Percentiles rank a stretch among this genome's conserved stretches.
phyloP scores from a whole-genome alignment of 805 yeast species.

The Sporopachydermia quercuum region DNA sequence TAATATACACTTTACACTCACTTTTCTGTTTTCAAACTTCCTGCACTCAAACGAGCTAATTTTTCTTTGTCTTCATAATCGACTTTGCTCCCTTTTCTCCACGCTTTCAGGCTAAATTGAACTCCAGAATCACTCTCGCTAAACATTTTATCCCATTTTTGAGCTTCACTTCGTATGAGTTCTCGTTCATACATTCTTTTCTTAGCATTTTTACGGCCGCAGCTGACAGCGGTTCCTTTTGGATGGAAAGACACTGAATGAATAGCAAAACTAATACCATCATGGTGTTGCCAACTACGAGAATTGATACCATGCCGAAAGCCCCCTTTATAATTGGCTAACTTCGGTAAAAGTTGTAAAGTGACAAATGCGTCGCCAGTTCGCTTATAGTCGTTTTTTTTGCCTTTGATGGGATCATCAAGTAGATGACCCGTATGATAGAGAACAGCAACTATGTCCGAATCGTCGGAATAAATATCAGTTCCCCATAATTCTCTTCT shows the following conservation, averaged over 20 bases:
- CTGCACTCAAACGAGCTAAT: background rate
- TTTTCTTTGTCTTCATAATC: background rate
- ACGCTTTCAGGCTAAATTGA: background rate
- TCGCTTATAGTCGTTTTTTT: constrained; percentile 9
- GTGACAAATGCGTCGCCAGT: constrained; percentile 41
- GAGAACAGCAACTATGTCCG: constrained; percentile 63
- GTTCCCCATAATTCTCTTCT: constrained; percentile 76
- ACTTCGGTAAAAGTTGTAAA: constrained; percentile 49
- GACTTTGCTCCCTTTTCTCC: background rate
- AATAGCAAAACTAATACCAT: constrained; percentile 63
- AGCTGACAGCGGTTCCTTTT: constrained; percentile 16
- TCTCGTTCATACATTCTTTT: background rate
- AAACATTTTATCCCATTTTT: background rate
- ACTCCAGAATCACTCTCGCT: background rate
- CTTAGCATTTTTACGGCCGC: constrained; percentile 12
- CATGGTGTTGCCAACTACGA: constrained; percentile 66
- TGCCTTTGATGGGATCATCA: constrained; percentile 14
- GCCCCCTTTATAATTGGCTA: constrained; percentile 49
- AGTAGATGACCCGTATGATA: constrained; percentile 60
- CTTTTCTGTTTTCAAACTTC: background rate
- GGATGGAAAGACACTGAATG: constrained; percentile 28
- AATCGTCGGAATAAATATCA: constrained; percentile 87
- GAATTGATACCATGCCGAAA: constrained; percentile 58
- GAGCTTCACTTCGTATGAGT: background rate
- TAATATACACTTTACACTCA: too few species aligned